Evolutionary conservation across 768 basidiomycete species (phyloP).

Genomic region (Fomitopsis pulvina): DNA sequence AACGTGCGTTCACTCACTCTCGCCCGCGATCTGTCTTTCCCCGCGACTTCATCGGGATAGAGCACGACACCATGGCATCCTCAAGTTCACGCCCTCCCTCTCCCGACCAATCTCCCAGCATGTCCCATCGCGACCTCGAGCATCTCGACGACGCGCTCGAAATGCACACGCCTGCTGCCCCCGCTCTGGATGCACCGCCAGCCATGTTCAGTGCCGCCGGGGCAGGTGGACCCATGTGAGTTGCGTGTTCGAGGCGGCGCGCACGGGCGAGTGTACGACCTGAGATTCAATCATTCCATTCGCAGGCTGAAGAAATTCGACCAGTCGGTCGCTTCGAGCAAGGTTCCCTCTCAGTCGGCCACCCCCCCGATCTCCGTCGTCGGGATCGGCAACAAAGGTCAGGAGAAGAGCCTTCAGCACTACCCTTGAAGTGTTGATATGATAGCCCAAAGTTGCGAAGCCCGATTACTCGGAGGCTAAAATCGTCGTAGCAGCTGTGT

Average conservation of each 20-base stretch:
- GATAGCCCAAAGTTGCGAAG: conserved; percentile 62
- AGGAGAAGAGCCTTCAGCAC: not conserved
- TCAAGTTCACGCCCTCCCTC: not conserved
- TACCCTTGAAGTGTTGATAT: not conserved
- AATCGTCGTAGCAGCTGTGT: conserved; percentile 95
- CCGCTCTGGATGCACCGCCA: conserved; percentile 30
- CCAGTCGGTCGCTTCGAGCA: conserved; percentile 62
- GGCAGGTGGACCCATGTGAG: conserved; percentile 72
- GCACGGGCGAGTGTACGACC: not conserved
- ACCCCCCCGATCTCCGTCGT: conserved; percentile 81
- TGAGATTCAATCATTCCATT: not conserved
- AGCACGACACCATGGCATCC: not conserved
- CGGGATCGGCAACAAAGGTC: conserved; percentile 87
- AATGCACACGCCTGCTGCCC: conserved; percentile 16
- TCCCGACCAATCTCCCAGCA: conserved; percentile 7
- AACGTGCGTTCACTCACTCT: too few species aligned
- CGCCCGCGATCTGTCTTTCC: too few species aligned
- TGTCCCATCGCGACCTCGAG: conserved; percentile 39
- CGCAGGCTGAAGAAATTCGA: conserved; percentile 75
- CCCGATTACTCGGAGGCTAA: conserved; percentile 99
- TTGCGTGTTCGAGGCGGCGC: conserved; percentile 5
- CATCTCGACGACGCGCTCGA: conserved; percentile 46
- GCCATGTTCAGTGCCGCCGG: conserved; percentile 62
- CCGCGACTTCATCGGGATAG: too few species aligned
- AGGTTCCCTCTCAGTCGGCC: conserved; percentile 63